phyloP scores from a whole-genome alignment of 2,329 filamentous ascomycete genomes.

The Mycocentrospora acerina region DNA sequence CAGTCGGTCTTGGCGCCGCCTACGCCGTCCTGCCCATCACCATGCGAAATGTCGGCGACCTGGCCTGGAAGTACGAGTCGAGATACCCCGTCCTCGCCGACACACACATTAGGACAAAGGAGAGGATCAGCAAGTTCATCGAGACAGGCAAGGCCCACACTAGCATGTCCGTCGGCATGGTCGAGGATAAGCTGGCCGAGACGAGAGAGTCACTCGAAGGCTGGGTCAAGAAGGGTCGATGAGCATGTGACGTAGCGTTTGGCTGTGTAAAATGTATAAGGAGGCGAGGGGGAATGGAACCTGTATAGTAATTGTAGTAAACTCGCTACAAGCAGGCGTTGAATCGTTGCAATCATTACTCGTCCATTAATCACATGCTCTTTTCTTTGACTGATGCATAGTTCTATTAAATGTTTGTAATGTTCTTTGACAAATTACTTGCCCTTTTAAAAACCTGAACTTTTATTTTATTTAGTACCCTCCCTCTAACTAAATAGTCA shows the following conservation, averaged over 20 bases:
- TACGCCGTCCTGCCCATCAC: slow-evolving; percentile 86
- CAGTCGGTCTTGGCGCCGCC: slow-evolving; percentile 78
- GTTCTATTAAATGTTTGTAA: no score
- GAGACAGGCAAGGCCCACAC: slow-evolving; percentile 74
- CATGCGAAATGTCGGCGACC: slow-evolving; percentile 81
- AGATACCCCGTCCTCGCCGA: slow-evolving; percentile 80
- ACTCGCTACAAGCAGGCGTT: slow-evolving; percentile 1
- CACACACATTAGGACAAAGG: slow-evolving; percentile 71
- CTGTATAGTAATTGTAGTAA: slow-evolving; percentile 7
- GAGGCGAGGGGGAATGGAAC: slow-evolving; percentile 1
- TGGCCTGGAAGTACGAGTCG: slow-evolving; percentile 93
- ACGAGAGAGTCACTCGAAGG: slow-evolving; percentile 77
- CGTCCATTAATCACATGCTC: no score
- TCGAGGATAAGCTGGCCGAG: slow-evolving; percentile 78
- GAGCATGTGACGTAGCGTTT: slow-evolving; percentile 29
- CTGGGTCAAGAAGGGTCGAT: slow-evolving; percentile 91
- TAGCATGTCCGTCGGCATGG: slow-evolving; percentile 67
- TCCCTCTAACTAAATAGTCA: no score
- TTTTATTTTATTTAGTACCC: no score
- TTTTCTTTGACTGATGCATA: no score
- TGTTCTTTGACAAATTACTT: no score
- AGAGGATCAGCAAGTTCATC: slow-evolving; percentile 68
- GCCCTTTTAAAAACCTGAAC: no score
- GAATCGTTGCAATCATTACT: slow-evolving; percentile 4
- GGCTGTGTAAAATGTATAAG: slow-evolving; percentile 1